phyloP scores from a whole-genome alignment of 2,329 filamentous ascomycete genomes.

The Ceratocystiopsis sp. region DNA sequence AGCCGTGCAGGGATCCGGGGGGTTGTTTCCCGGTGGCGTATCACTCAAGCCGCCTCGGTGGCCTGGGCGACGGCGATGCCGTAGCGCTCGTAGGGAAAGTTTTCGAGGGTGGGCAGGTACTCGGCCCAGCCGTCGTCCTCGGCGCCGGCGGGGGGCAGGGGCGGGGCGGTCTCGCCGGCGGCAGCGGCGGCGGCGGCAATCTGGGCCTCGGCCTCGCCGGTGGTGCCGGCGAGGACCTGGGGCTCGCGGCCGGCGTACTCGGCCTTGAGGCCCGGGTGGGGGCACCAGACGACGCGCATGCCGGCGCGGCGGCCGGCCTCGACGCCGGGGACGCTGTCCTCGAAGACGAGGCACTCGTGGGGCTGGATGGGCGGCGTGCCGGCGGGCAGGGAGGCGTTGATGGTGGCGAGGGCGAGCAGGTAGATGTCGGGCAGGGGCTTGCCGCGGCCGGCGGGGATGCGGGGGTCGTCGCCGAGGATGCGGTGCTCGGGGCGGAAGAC shows the following conservation, averaged over 20 bases:
- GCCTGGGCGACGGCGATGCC: conserved; percentile 33
- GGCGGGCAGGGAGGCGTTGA: conserved; percentile 56
- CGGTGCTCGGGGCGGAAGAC: conserved; percentile 53
- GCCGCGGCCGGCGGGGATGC: conserved; percentile 64
- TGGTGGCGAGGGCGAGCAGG: conserved; percentile 62
- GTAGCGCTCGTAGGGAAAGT: conserved; percentile 42
- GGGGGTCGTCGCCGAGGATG: conserved; percentile 70
- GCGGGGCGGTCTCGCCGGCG: conserved; percentile 32
- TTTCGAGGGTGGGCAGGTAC: conserved; percentile 30
- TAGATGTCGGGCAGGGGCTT: conserved; percentile 96
- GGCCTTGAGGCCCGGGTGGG: conserved; percentile 59
- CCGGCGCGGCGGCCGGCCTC: conserved; percentile 81
- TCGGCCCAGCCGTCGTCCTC: conserved; percentile 44
- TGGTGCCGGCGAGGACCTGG: conserved; percentile 68
- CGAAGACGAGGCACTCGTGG: conserved; percentile 87
- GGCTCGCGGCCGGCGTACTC: conserved; percentile 63
- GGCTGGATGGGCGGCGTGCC: conserved; percentile 52
- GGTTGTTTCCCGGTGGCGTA: too few relatives aligned
- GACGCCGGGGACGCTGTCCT: conserved; percentile 85
- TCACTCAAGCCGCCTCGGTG: conserved; percentile 2
- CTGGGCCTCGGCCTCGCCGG: conserved; percentile 38
- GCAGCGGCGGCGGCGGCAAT: conserved; percentile 16
- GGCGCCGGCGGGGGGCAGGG: conserved; percentile 25
- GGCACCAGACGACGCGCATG: conserved; percentile 89
- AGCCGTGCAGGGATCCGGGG: too few relatives aligned